Conservation (phyloP, 805 yeast genomes). For the Schwanniomyces sp. region DNA sequence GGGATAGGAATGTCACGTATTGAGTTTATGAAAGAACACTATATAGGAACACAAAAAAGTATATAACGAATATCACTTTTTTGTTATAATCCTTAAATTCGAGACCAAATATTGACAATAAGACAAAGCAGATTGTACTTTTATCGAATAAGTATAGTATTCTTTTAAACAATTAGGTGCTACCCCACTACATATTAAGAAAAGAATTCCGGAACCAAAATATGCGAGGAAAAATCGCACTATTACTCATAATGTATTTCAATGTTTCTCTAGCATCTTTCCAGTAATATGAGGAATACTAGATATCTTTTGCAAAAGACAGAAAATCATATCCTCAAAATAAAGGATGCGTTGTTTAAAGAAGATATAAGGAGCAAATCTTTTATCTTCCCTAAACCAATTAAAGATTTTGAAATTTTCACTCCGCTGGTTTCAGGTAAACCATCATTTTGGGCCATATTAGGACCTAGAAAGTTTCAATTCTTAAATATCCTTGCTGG, state of each 20-base stretch:
- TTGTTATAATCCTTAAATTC: too few species aligned
- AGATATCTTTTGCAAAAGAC: not conserved
- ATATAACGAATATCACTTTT: too few species aligned
- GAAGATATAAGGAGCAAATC: constrained; percentile 4
- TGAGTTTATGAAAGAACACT: too few species aligned
- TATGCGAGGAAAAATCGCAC: not conserved
- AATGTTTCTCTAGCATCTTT: not conserved
- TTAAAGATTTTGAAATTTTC: constrained; percentile 22
- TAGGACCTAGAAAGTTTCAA: constrained; percentile 49
- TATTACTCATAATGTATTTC: not conserved
- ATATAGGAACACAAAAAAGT: too few species aligned
- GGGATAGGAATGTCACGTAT: too few species aligned
- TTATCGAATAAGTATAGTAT: too few species aligned
- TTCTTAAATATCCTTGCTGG: constrained; percentile 60
- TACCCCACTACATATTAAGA: too few species aligned
- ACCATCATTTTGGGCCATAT: constrained; percentile 29
- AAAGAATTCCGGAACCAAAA: not conserved
- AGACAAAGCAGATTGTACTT: too few species aligned
- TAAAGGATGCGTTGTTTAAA: constrained; percentile 25
- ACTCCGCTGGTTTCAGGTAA: constrained; percentile 11
- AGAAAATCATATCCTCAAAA: constrained; percentile 14
- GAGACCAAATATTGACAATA: too few species aligned
- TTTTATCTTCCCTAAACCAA: constrained; percentile 24
- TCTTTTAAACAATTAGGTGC: too few species aligned
- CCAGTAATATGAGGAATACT: not conserved